Conservation (phyloP, 2,329 filamentous ascomycete genomes). For the Ceratocystis diversiconidia region DNA sequence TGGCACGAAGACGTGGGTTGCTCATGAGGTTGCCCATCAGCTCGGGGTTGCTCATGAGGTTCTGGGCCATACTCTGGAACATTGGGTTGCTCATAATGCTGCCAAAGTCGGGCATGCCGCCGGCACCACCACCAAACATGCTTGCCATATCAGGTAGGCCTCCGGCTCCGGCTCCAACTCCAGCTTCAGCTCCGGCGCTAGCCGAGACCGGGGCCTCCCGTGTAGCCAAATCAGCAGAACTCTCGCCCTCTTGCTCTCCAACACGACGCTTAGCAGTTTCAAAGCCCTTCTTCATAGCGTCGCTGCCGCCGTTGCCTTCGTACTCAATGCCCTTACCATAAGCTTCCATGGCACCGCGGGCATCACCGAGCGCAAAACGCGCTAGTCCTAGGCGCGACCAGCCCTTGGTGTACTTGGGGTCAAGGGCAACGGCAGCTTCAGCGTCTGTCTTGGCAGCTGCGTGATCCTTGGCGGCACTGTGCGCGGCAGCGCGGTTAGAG, state of each 20-base stretch:
- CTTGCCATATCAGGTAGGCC: slow-evolving; percentile 62
- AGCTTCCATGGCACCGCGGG: slow-evolving; percentile 83
- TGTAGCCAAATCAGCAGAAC: slow-evolving; percentile 22
- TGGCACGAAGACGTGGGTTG: slow-evolving; percentile 76
- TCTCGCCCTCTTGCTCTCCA: slow-evolving; percentile 56
- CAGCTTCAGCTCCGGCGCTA: slow-evolving; percentile 23
- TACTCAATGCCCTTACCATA: slow-evolving; percentile 86
- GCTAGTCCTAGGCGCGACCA: slow-evolving; percentile 91
- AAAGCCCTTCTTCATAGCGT: slow-evolving; percentile 93
- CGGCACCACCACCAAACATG: slow-evolving; percentile 57
- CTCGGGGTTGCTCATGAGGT: slow-evolving; percentile 91
- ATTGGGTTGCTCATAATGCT: slow-evolving; percentile 95
- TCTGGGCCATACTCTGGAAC: slow-evolving; percentile 95
- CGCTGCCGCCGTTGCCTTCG: slow-evolving; percentile 85
- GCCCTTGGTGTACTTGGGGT: slow-evolving; percentile 91
- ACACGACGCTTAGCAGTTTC: slow-evolving; percentile 84
- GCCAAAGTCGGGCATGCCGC: slow-evolving; percentile 76
- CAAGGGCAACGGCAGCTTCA: slow-evolving; percentile 73
- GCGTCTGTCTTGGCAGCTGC: slow-evolving; percentile 73
- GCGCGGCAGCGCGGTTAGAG: slow-evolving; percentile 89
- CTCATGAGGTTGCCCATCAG: slow-evolving; percentile 85
- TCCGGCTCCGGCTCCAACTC: slow-evolving; percentile 26
- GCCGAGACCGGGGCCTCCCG: slow-evolving; percentile 23
- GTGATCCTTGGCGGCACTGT: slow-evolving; percentile 74
- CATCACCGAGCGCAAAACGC: slow-evolving; percentile 79